Percentiles rank a stretch among this genome's conserved stretches.
These are phyloP conservation scores for Nepenthes alata DNA, from an alignment of 179 eudicot species.

Conservation along the genomic window DNA sequence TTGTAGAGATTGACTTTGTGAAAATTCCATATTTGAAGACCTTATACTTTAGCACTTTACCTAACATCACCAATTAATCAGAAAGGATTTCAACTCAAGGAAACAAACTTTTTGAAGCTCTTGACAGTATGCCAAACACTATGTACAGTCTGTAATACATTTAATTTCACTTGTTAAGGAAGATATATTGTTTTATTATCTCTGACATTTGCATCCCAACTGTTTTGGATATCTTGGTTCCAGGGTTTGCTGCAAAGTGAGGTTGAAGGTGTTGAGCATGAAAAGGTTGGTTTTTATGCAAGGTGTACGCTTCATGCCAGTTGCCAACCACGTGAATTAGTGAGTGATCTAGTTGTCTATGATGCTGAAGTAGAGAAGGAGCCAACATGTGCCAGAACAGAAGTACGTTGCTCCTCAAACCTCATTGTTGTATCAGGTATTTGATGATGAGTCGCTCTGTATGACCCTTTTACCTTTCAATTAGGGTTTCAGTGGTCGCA, in stretches of 20 bases:
- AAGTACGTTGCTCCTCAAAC: slow-evolving; percentile 23
- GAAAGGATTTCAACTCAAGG: too few species aligned
- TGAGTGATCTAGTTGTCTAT: slow-evolving; percentile 13
- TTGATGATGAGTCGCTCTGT: background rate
- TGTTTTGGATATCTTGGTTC: slow-evolving; percentile 4
- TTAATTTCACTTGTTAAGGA: too few species aligned
- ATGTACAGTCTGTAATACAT: too few species aligned
- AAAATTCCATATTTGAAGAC: too few species aligned
- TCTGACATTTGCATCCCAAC: too few species aligned
- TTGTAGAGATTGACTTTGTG: too few species aligned
- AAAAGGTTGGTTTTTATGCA: slow-evolving; percentile 41
- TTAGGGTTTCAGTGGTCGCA: slow-evolving; percentile 52
- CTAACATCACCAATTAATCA: too few species aligned
- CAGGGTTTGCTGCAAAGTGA: slow-evolving; percentile 55
- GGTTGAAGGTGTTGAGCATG: slow-evolving; percentile 38
- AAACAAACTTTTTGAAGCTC: too few species aligned
- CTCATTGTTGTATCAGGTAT: background rate
- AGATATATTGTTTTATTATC: too few species aligned
- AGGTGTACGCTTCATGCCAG: slow-evolving; percentile 44
- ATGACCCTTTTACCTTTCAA: slow-evolving; percentile 6
- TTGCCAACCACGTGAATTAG: slow-evolving; percentile 9
- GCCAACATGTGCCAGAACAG: slow-evolving; percentile 53
- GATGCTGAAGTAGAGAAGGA: slow-evolving; percentile 19
- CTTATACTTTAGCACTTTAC: too few species aligned
- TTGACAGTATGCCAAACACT: too few species aligned